phyloP scores from a whole-genome alignment of 345 rosid genomes.

The Raphanus sativus region DNA sequence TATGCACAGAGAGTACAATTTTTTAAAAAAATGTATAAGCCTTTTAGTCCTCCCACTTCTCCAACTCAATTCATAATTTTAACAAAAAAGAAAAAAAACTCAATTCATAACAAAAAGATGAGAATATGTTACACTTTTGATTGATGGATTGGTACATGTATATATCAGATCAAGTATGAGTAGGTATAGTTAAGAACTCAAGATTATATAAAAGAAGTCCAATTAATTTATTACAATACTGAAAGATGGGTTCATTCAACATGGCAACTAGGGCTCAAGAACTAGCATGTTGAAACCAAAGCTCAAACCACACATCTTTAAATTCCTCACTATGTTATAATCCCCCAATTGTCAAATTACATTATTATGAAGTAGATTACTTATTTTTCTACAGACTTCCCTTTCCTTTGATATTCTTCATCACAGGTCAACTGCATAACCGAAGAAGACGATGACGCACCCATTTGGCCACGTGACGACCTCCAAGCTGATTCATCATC shows the following conservation, averaged over 20 bases:
- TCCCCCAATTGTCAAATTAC: conserved; percentile 1
- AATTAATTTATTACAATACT: neutral
- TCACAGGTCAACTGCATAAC: conserved; percentile 26
- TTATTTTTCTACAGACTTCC: conserved; percentile 21
- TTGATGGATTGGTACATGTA: neutral
- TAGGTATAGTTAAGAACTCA: neutral
- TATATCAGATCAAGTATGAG: neutral
- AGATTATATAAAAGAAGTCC: neutral
- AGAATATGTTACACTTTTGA: neutral
- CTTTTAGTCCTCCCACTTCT: neutral
- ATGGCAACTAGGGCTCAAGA: conserved; percentile 17
- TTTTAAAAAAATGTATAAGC: neutral
- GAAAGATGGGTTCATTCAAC: neutral
- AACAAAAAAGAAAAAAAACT: too few species aligned
- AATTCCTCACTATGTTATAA: neutral
- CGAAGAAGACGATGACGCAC: conserved; percentile 11
- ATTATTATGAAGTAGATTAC: neutral
- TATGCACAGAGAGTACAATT: conserved; percentile 33
- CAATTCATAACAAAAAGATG: neutral
- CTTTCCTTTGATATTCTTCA: conserved; percentile 37
- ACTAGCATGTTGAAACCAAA: conserved; percentile 9
- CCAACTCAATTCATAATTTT: neutral
- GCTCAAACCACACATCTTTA: neutral
- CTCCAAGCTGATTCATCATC: conserved; percentile 6
- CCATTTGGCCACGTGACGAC: too few species aligned